Evolutionary conservation across 1,284 basidiomycete species (phyloP).

Genomic region (Malassezia japonica): DNA sequence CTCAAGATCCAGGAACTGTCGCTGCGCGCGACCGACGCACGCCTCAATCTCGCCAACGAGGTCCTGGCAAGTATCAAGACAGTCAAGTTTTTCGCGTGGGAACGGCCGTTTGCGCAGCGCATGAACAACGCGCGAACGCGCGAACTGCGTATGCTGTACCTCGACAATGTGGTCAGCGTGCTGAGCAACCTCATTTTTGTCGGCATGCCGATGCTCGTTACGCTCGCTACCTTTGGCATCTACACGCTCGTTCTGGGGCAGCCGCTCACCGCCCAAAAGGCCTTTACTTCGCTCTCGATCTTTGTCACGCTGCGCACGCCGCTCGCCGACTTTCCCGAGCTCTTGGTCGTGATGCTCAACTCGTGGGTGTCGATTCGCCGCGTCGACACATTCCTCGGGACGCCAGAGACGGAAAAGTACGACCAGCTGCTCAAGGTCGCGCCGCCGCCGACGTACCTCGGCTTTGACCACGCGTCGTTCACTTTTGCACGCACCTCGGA

Average conservation of each 20-base stretch:
- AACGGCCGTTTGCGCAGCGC: constrained; percentile 48
- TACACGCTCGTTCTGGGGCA: constrained; percentile 53
- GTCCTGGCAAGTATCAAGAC: constrained; percentile 52
- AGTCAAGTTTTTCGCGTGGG: constrained; percentile 57
- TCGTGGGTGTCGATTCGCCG: constrained; percentile 30
- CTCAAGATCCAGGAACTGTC: constrained; percentile 50
- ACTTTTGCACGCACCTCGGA: constrained; percentile 9
- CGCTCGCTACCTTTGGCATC: constrained; percentile 59
- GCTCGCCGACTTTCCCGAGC: constrained; percentile 26
- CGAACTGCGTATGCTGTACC: constrained; percentile 50
- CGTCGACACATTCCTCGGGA: constrained; percentile 51
- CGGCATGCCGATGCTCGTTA: constrained; percentile 57
- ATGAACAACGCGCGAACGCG: constrained; percentile 49
- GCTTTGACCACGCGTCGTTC: constrained; percentile 52
- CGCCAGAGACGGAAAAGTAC: constrained; percentile 54
- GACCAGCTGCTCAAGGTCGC: constrained; percentile 39
- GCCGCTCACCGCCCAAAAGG: constrained; percentile 50
- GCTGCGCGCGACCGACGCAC: constrained; percentile 52
- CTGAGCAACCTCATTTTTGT: constrained; percentile 47
- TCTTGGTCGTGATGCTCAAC: constrained; percentile 49
- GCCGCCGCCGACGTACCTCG: constrained; percentile 40
- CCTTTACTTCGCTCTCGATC: constrained; percentile 52
- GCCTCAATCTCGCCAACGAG: constrained; percentile 53
- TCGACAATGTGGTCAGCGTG: constrained; percentile 48
- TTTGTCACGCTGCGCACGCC: constrained; percentile 43